Evolutionary conservation across 78 protist genomes (phyloP).

Genomic region (Guillardia theta): DNA sequence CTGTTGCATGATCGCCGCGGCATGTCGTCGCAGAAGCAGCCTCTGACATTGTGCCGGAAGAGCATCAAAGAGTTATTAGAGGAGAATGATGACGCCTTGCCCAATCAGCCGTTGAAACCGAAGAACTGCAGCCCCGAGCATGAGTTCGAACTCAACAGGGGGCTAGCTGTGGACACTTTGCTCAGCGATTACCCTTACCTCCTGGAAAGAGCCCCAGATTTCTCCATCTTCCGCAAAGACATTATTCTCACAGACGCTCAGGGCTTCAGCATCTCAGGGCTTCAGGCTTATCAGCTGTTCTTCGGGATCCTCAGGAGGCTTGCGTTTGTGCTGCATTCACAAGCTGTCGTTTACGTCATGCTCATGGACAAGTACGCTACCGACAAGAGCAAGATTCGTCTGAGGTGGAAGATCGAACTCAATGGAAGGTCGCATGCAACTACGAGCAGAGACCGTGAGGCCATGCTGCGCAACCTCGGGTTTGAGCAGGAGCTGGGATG

Average conservation of each 20-base stretch:
- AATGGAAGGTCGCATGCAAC: neutral
- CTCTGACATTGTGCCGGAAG: too few relatives aligned
- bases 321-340: neutral
- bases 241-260: neutral
- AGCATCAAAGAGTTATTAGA: neutral
- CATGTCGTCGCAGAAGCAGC: too few relatives aligned
- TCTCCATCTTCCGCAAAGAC: neutral
- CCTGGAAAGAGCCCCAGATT: neutral
- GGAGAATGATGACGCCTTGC: neutral
- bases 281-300: neutral
- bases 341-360: neutral
- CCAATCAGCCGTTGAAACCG: neutral
- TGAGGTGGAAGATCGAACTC: neutral
- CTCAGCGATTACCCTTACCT: neutral
- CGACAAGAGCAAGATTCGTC: neutral
- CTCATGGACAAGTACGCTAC: neutral
- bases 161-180: neutral
- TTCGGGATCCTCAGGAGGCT: neutral
- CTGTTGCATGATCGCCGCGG: too few relatives aligned
- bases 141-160: neutral
- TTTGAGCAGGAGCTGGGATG: too few relatives aligned
- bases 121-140: neutral
- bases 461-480: neutral
- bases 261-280: neutral
- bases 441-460: neutral